Evolutionary conservation across 352 stramenopile species (phyloP).

Genomic region (Globisporangium radiosum): DNA sequence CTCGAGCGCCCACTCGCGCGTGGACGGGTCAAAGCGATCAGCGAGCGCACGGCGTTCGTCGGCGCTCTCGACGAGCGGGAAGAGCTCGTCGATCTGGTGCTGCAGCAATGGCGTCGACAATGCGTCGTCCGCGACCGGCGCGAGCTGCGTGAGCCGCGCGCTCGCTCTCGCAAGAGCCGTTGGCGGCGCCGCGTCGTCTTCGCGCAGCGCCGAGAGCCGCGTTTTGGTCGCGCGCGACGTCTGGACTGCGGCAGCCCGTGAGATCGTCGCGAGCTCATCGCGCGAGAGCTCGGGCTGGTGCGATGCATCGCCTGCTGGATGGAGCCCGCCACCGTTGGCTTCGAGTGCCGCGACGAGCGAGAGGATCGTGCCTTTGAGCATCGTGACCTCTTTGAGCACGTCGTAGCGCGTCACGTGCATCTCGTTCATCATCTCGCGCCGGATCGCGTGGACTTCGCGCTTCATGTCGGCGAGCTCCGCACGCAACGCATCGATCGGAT

Average conservation of each 20-base stretch:
- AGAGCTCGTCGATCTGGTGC: constrained; percentile 78
- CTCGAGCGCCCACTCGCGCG: constrained; percentile 58
- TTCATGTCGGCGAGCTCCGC: constrained; percentile 58
- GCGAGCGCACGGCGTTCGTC: constrained; percentile 22
- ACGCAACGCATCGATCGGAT: constrained; percentile 30
- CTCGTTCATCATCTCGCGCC: constrained; percentile 80
- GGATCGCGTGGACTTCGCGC: constrained; percentile 55
- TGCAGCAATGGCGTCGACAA: constrained; percentile 57
- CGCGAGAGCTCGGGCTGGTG: constrained; percentile 21
- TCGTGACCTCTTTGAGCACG: constrained; percentile 74
- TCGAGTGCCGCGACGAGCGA: constrained; percentile 41
- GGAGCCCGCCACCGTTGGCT: constrained; percentile 11
- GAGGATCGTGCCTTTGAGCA: constrained; percentile 74
- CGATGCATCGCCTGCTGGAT: too few species aligned
- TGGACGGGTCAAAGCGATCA: constrained; percentile 32
- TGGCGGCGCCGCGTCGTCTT: constrained; percentile 18
- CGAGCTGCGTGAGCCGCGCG: constrained; percentile 48
- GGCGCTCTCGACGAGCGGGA: constrained; percentile 66
- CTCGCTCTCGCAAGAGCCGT: constrained; percentile 25
- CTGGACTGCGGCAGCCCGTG: constrained; percentile 36
- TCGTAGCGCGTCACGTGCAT: constrained; percentile 80
- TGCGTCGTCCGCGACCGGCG: constrained; percentile 56
- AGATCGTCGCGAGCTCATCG: constrained; percentile 36
- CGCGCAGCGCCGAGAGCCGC: constrained; percentile 27
- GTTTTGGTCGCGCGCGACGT: constrained; percentile 44